A percentile compares a stretch with the other conserved stretches of the same genome.
Evolutionary conservation across 306 rosid genomes (phyloP).

Genomic region (Lathyrus aphaca): DNA sequence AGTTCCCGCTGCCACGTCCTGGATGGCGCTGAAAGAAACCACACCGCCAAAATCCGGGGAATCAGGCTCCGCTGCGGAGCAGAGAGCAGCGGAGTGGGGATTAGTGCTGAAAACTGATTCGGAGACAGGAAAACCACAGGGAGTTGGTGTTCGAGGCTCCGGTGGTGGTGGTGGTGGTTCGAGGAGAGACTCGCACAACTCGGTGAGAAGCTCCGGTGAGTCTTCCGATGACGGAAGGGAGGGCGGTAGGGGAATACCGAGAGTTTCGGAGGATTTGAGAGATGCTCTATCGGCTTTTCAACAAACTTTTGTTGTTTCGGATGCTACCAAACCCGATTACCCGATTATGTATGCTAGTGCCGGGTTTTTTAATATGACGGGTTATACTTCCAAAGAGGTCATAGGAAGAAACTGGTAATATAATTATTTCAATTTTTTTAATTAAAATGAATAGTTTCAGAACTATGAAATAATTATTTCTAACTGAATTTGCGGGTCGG

Average conservation of each 20-base stretch:
- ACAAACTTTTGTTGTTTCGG: conserved; percentile 92
- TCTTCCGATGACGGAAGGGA: conserved; percentile 58
- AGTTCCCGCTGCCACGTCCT: conserved; percentile 50
- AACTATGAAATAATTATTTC: too few relatives aligned
- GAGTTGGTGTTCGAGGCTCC: conserved; percentile 65
- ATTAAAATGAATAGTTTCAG: too few relatives aligned
- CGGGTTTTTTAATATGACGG: conserved; percentile 96
- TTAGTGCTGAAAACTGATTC: conserved; percentile 78
- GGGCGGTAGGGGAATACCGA: conserved; percentile 53
- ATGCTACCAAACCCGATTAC: conserved; percentile 86
- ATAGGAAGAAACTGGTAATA: conserved; percentile 83
- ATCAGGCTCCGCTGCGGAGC: conserved; percentile 48
- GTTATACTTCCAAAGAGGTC: conserved; percentile 86
- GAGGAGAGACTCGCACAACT: conserved; percentile 63
- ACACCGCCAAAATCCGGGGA: neutral
- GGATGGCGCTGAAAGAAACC: conserved; percentile 85
- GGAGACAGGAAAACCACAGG: conserved; percentile 84
- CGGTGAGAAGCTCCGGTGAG: conserved; percentile 76
- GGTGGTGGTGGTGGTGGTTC: conserved; percentile 49
- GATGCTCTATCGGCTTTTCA: conserved; percentile 86
- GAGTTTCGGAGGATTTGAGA: conserved; percentile 79
- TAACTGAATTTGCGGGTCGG: conserved; percentile 13
- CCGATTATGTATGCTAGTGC: conserved; percentile 95
- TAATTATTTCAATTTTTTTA: too few relatives aligned
- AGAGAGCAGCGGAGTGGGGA: conserved; percentile 98